A percentile compares a stretch with the other conserved stretches of the same genome.
These are phyloP conservation scores for Elymus sibiricus DNA, from an alignment of 176 grass and related monocot species.

Conservation along the genomic window DNA sequence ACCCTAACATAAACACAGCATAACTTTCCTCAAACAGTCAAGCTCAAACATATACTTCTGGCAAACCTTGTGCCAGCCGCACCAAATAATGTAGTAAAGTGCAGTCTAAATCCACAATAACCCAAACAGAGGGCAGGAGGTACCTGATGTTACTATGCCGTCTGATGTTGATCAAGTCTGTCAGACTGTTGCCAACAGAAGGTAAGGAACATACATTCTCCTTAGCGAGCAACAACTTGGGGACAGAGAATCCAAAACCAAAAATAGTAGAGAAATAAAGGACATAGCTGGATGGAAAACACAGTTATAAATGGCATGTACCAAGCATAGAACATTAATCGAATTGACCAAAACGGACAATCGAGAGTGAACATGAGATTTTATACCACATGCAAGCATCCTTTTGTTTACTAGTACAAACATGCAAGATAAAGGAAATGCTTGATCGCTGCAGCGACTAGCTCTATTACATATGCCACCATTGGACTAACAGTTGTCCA, in stretches of 20 bases:
- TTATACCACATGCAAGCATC: constrained; percentile 3
- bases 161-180: neutral
- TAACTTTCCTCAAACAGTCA: neutral
- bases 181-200: neutral
- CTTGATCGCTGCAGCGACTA: neutral
- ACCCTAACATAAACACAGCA: neutral
- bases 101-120: constrained; percentile 5
- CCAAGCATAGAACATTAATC: neutral
- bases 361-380: neutral
- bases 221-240: neutral
- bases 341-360: neutral
- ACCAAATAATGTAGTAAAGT: neutral
- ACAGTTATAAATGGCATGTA: neutral
- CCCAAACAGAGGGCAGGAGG: neutral
- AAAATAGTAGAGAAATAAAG: neutral
- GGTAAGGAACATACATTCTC: neutral
- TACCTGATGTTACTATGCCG: neutral
- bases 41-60: neutral
- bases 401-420: constrained; percentile 17
- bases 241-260: neutral
- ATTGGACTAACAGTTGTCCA: constrained; percentile 2
- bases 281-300: neutral
- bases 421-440: constrained; percentile 16
- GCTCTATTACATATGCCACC: constrained; percentile 30
- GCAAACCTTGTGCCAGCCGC: neutral